Percentiles rank a stretch among this genome's conserved stretches.
phyloP scores from a whole-genome alignment of 345 rosid genomes.

The Durio zibethinus region DNA sequence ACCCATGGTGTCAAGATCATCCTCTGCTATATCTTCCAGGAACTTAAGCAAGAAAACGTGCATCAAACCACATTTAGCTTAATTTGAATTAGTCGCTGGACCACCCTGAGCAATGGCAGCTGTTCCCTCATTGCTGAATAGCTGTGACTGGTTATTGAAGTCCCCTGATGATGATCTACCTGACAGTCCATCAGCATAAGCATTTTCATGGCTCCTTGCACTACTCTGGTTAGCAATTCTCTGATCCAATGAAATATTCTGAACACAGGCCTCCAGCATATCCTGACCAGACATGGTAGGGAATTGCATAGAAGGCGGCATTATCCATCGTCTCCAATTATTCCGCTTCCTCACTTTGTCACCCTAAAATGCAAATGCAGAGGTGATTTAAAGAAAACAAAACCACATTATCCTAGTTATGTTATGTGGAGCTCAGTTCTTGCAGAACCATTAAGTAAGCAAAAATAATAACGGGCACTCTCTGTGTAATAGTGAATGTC shows the following conservation, averaged over 20 bases:
- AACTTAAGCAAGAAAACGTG: not conserved
- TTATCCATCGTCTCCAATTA: constrained; percentile 65
- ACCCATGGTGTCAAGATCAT: not conserved
- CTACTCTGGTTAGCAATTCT: constrained; percentile 9
- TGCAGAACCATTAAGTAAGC: not conserved
- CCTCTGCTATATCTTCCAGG: not conserved
- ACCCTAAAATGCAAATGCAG: constrained; percentile 42
- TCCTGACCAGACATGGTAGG: constrained; percentile 30
- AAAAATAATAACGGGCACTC: not conserved
- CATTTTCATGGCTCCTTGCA: not conserved
- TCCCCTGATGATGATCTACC: constrained; percentile 39
- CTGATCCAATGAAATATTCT: constrained; percentile 38
- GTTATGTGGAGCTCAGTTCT: not conserved
- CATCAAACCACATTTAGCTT: constrained; percentile 5
- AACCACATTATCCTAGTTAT: not conserved
- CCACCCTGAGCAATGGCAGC: not conserved
- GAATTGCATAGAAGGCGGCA: constrained; percentile 34
- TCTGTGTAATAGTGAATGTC: not conserved
- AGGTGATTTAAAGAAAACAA: not conserved
- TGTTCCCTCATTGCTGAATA: not conserved
- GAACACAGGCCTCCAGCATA: constrained; percentile 23
- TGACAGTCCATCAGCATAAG: constrained; percentile 13
- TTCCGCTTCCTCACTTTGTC: constrained; percentile 62
- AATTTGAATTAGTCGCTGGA: not conserved
- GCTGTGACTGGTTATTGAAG: constrained; percentile 10